Base-by-base conservation (phyloP, 2,329 filamentous ascomycete genomes). In the Botrytis pseudocinerea region DNA sequence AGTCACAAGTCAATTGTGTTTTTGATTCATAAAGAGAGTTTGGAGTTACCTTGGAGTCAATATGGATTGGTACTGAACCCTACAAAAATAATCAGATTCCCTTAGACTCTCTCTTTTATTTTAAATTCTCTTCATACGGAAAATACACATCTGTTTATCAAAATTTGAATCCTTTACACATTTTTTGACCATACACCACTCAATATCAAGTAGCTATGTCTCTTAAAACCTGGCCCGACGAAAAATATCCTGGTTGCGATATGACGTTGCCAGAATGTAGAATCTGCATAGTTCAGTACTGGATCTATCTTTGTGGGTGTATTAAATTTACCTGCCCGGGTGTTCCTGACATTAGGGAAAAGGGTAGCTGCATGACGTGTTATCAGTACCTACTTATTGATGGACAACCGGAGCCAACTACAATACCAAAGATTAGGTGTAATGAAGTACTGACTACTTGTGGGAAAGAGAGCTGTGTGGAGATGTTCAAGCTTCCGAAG, bases 71-170 rank as follows among this genome's bases (percentile, higher is more conserved):
- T 18, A 61, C 59, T 6, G 3, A 61, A 16, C 18, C 25, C 14
- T 38, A 6, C 4, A 28, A 62, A 62, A n/a, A 20, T 14, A 3
- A 12, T 42, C 14, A 4, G 25, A 0, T 3, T 28, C 8, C 2
- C 25, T 38, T 20, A 9, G 25, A 18, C 8, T 62, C 14, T 18
- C 3, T 9, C 3, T 42, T 28, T 22, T 62, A 22, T 42, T 62
- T 60, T 20, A 0, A 10, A 9, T 9, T 28, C 0, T 28, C 7
- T 62, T 62, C 16, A 6, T 42, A 16, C 4, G 1, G 22, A 18
- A 2, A 18, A 62, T 1, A 62, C 14, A 61, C 14, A 16, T 40
- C 14, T 40, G 22, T 40, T 1, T n/a, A n/a, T 1, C 5, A n/a
- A 61, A 40, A 1, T n/a, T 16, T 22, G 22, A 61, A 38, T 16